Base-by-base conservation (phyloP, 768 basidiomycete genomes). In the Boletellus ananiceps region DNA sequence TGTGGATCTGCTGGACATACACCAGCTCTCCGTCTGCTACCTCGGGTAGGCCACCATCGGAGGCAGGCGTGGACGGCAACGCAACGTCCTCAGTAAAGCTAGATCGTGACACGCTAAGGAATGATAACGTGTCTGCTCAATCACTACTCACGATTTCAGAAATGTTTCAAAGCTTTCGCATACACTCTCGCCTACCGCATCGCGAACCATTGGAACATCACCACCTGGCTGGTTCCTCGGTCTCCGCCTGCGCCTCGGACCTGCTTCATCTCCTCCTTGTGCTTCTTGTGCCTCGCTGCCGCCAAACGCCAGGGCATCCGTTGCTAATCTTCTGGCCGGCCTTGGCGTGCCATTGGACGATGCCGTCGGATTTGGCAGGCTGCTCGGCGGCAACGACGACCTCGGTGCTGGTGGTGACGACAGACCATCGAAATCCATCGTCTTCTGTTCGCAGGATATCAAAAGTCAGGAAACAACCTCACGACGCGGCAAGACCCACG, bases 181-280 rank as follows among this genome's bases (percentile, higher is more conserved):
- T 4, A 98, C 91, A 59, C 89, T 91, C 73, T 98, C 94, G 46
- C 95, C 95, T 16, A 97, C 95, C 29, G 88, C 84, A 69, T 98
- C 96, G 59, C 84, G 86, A 2, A 98, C 93, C 44, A 90, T 73
- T 3, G 93, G 89, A 0, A 96, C 79, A 59, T 93, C 88, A 4
- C 71, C 78, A 46, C 78, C 78, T 9, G 69, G 71, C 50, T 73
- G 73, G 21, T 63, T 61, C 32, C 67, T 67, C 1, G 66, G 62
- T 44, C 74, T 73, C 47, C 77, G 74, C 37, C 77, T 75, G 48
- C 77, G 72, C 49, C 78, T 73, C 15, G 75, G 65, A 8, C 61
- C 65, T 4, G 65, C 47, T 8, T 66, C 73, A 27, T 78, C 75
- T n/a, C 72, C 67, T 8, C 66, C 63, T 15, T 55, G 55, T 8